These are phyloP conservation scores for Fistulifera solaris DNA, from an alignment of 108 stramenopile genomes.

Conservation along the genomic window DNA sequence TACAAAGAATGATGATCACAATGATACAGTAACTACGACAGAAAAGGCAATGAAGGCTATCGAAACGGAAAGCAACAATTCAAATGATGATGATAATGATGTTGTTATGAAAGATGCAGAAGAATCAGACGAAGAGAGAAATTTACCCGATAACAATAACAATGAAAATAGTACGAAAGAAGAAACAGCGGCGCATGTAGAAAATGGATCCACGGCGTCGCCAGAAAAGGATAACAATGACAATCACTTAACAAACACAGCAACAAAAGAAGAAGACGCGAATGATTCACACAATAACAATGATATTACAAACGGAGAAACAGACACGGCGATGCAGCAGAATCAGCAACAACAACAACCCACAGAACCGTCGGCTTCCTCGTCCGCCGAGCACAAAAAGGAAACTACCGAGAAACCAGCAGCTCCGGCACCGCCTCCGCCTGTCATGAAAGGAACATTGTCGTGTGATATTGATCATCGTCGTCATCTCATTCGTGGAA, in stretches of 20 bases:
- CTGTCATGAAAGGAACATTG: slow-evolving; percentile 62
- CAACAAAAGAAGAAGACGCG: background rate
- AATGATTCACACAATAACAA: slow-evolving; percentile 4
- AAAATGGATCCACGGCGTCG: background rate
- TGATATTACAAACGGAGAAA: background rate
- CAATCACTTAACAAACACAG: slow-evolving; percentile 1
- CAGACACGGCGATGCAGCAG: background rate
- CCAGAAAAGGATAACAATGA: slow-evolving; percentile 1
- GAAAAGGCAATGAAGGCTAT: background rate
- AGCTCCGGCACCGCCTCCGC: slow-evolving; percentile 27
- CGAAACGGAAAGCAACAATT: background rate
- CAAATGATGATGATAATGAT: slow-evolving; percentile 9
- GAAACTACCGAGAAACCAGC: slow-evolving; percentile 7
- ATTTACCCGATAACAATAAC: background rate
- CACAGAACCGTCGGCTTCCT: background rate
- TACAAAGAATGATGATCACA: background rate
- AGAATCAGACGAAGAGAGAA: background rate
- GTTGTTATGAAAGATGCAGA: slow-evolving; percentile 19
- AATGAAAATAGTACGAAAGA: too few species aligned
- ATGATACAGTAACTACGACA: background rate
- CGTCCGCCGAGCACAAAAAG: too few species aligned
- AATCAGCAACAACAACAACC: background rate
- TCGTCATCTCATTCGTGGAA: slow-evolving; percentile 75
- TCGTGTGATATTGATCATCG: slow-evolving; percentile 61
- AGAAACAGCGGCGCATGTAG: background rate